phyloP scores from a whole-genome alignment of 2,329 filamentous ascomycete species.

The Penicillium aurantiogriseum region DNA sequence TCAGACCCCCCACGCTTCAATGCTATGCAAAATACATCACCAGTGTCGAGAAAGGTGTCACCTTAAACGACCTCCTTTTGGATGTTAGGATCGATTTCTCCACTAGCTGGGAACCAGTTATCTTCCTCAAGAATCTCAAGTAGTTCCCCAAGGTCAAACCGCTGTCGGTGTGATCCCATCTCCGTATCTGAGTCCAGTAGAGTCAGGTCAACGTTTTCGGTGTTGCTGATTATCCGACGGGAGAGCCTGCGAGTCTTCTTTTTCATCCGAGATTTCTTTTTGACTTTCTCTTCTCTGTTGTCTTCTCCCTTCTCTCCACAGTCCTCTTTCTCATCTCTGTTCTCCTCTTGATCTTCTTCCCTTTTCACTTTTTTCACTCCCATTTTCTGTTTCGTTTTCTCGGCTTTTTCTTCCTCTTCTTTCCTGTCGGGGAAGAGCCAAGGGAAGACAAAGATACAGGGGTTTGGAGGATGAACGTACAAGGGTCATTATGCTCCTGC shows the following conservation, averaged over 20 bases:
- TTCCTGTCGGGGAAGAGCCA: background rate
- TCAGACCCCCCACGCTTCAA: background rate
- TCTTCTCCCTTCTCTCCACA: background rate
- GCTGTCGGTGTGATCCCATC: background rate
- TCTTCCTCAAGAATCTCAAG: constrained; percentile 34
- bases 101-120: constrained; percentile 40
- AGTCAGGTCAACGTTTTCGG: constrained; percentile 5
- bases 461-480: background rate
- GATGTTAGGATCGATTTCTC: constrained; percentile 33
- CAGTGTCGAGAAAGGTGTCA: background rate
- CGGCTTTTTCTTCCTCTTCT: background rate
- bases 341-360: background rate
- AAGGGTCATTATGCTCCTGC: background rate
- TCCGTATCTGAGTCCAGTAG: background rate
- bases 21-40: background rate
- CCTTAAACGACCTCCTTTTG: constrained; percentile 13
- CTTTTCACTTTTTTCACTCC: background rate
- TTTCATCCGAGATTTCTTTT: background rate
- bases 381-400: background rate
- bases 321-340: background rate
- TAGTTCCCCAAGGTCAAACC: constrained; percentile 5
- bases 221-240: constrained; percentile 3
- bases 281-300: background rate
- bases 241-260: background rate
- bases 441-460: background rate